These are phyloP conservation scores for Chlamydomonas schloesseri DNA, from an alignment of 139 green algal genomes.

Conservation along the genomic window DNA sequence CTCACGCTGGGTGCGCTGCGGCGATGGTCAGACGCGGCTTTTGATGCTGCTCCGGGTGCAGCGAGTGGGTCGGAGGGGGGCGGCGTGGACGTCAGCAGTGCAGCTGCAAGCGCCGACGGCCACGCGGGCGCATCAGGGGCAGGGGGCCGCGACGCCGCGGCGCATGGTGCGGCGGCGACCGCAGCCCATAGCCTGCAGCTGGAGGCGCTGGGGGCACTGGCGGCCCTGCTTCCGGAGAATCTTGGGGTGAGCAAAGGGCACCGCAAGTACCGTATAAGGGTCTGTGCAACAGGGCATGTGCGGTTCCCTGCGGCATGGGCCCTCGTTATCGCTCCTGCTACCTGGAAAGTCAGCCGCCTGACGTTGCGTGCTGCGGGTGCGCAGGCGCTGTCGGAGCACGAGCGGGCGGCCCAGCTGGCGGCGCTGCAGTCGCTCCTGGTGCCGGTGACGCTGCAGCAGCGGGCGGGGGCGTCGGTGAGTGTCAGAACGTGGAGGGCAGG, in stretches of 20 bases:
- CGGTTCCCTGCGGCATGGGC: too few relatives aligned
- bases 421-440: conserved; percentile 40
- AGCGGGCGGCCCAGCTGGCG: conserved; percentile 39
- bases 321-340: too few relatives aligned
- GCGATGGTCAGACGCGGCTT: conserved; percentile 13
- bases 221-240: conserved; percentile 41
- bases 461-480: neutral
- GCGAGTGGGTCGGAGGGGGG: neutral
- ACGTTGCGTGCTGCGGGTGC: too few relatives aligned
- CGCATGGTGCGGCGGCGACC: neutral
- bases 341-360: too few relatives aligned
- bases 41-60: neutral
- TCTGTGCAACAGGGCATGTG: too few relatives aligned
- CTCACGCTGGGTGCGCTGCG: conserved; percentile 38
- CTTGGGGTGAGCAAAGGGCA: conserved; percentile 9
- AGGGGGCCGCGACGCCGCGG: neutral
- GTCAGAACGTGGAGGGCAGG: neutral
- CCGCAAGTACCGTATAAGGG: too few relatives aligned
- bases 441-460: neutral
- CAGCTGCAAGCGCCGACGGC: too few relatives aligned
- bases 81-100: too few relatives aligned
- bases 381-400: conserved; percentile 25
- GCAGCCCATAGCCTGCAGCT: conserved; percentile 14
- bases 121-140: neutral
- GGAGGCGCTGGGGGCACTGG: conserved; percentile 45